A percentile compares a stretch with the other conserved stretches of the same genome.
Conservation (phyloP, 2,329 filamentous ascomycete genomes). For the Hypoxylon sp. region DNA sequence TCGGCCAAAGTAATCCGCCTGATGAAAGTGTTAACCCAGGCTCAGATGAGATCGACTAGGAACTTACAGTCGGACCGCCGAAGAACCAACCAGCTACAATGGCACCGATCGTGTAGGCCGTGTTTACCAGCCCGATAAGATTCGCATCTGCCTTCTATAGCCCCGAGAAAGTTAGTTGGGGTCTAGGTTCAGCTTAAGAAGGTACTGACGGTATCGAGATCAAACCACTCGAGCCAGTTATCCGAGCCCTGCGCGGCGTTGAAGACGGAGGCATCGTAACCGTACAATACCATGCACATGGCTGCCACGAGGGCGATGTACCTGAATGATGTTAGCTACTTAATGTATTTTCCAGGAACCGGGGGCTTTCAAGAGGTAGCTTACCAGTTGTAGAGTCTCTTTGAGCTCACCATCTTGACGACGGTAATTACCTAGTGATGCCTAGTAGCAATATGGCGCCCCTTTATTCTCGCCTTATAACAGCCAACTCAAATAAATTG, state of each 20-base stretch:
- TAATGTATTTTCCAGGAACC: slow-evolving; percentile 14
- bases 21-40: background rate
- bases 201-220: slow-evolving; percentile 56
- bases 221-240: slow-evolving; percentile 74
- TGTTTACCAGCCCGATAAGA: slow-evolving; percentile 68
- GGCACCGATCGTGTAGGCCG: slow-evolving; percentile 76
- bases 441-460: background rate
- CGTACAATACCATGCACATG: slow-evolving; percentile 80
- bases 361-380: slow-evolving; percentile 8
- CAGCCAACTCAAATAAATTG: background rate
- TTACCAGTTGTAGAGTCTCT: slow-evolving; percentile 61
- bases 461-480: background rate
- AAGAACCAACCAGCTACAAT: slow-evolving; percentile 78
- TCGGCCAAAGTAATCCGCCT: slow-evolving; percentile 70
- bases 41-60: background rate
- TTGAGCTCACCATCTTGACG: slow-evolving; percentile 52
- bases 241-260: slow-evolving; percentile 76
- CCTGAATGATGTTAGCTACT: slow-evolving; percentile 53
- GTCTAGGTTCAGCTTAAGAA: background rate
- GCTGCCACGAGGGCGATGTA: slow-evolving; percentile 77
- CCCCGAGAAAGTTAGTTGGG: slow-evolving; percentile 10
- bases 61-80: slow-evolving; percentile 67
- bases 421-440: background rate
- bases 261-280: slow-evolving; percentile 80
- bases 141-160: slow-evolving; percentile 56